Percentiles rank a stretch among this genome's conserved stretches.
Evolutionary conservation across 192 early-diverging fungal genomes (phyloP).

Genomic region (Pilobolus umbonatus): DNA sequence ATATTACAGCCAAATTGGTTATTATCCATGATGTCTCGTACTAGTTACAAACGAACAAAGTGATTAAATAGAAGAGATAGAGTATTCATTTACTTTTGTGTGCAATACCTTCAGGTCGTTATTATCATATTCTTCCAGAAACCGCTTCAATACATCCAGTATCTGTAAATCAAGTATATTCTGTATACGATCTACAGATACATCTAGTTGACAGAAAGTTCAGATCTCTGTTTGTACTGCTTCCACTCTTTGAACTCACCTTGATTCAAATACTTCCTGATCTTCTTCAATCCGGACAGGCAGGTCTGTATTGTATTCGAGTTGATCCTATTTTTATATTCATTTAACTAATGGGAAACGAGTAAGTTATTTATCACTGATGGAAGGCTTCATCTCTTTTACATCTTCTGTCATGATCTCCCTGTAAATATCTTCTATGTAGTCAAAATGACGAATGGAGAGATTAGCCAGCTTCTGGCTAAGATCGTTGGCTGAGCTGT

Average conservation of each 20-base stretch:
- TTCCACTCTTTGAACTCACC: not conserved
- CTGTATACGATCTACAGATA: slow-evolving; percentile 10
- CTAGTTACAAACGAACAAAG: not conserved
- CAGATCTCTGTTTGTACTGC: not conserved
- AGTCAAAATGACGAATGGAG: too few species aligned
- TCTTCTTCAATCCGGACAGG: too few species aligned
- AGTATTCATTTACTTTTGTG: not conserved
- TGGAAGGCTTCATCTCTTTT: too few species aligned
- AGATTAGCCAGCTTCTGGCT: too few species aligned
- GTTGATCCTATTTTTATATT: too few species aligned
- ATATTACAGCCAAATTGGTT: slow-evolving; percentile 28
- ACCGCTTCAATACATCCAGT: slow-evolving; percentile 1
- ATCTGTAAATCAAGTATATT: slow-evolving; percentile 13
- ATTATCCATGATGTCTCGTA: slow-evolving; percentile 29
- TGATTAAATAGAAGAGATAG: not conserved
- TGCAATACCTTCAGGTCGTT: slow-evolving; percentile 10
- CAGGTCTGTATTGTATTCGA: too few species aligned
- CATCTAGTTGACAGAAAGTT: not conserved
- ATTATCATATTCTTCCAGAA: slow-evolving; percentile 4
- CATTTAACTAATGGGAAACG: too few species aligned
- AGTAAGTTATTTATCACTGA: too few species aligned
- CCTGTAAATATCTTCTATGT: too few species aligned
- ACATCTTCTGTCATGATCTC: too few species aligned
- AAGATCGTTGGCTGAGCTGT: too few species aligned
- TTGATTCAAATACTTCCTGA: slow-evolving; percentile 12